A percentile compares a stretch with the other conserved stretches of the same genome.
Conservation (phyloP, 306 rosid genomes). For the Vigna trinervia region DNA sequence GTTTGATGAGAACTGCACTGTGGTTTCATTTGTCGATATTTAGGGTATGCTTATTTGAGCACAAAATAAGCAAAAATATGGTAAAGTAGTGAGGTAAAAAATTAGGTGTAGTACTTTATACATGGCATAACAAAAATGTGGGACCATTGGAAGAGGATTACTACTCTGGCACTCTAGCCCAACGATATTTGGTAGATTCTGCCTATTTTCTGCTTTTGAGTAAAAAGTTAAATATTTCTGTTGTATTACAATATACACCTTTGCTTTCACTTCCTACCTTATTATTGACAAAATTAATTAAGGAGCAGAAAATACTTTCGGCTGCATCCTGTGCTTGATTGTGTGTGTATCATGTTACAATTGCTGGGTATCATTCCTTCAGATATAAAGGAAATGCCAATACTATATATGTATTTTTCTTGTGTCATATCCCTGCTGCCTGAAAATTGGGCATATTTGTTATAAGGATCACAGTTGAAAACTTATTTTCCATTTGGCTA, state of each 20-base stretch:
- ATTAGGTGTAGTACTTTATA: not conserved
- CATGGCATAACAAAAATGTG: not conserved
- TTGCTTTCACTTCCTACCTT: not conserved
- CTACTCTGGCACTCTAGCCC: conserved; percentile 18
- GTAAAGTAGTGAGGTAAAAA: not conserved
- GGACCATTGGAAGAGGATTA: not conserved
- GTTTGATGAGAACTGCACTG: not conserved
- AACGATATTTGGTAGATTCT: conserved; percentile 7
- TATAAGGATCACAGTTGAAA: conserved; percentile 29
- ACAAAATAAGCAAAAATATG: not conserved
- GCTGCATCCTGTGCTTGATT: conserved; percentile 37
- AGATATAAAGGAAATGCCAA: conserved; percentile 1
- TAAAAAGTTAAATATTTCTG: conserved; percentile 8
- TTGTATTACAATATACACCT: not conserved
- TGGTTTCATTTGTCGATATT: not conserved
- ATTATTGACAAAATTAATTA: conserved; percentile 5
- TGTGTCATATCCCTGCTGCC: conserved; percentile 15
- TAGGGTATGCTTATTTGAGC: not conserved
- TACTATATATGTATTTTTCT: conserved; percentile 3
- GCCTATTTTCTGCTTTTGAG: conserved; percentile 1
- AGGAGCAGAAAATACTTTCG: not conserved
- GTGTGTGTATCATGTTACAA: not conserved
- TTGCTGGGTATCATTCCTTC: not conserved
- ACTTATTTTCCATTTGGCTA: conserved; percentile 36
- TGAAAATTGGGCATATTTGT: conserved; percentile 16